Base-by-base conservation (phyloP, 2,329 filamentous ascomycete genomes). In the Phaeosphaeriaceae sp. region DNA sequence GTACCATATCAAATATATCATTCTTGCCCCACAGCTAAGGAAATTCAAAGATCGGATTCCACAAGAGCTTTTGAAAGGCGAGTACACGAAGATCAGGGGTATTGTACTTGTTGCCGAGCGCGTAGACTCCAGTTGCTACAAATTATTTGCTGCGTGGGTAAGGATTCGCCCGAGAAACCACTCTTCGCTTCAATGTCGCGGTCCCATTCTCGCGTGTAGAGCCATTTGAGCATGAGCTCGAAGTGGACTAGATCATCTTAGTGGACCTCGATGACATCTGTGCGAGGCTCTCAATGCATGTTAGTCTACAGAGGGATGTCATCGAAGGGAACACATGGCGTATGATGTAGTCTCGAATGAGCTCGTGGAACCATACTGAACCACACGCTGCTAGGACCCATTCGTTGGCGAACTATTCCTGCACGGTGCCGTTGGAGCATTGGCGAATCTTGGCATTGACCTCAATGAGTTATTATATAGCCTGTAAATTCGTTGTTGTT, bases 71-170 rank as follows among this genome's bases (percentile, higher is more conserved):
- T 3, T 36, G 6, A 15, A 36, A 15, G 3, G 31, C 11, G 13
- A 3, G 11, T 13, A 20, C 11, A 3, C 25, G 15, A 11, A 47
- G 48, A 11, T 11, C 7, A 10, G n/a, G n/a, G 15, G 53, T 48
- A n/a, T 52, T 50, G 44, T 58, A 55, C 44, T 58, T 61, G 42
- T 57, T 51, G 10, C 51, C 58, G 19, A 61, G 33, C 9, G 25
- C 47, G 20, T 45, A 55, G 48, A 55, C 33, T 3, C 27, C 45
- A 21, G 56, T 48, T n/a, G 44, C 41, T 25, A 19, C 31, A 17
- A 25, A 33, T 5, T 5, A 19, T n/a, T 27, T 7, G 31, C 25
- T 25, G 2, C 31, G 15, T 22, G 45, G 42, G 41, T 19, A 25
- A 6, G n/a, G 9, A 24, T 44, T 10, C 36, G 7, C 15, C n/a